Base-by-base conservation (phyloP, 1,284 basidiomycete species). In the Coniferiporia sulphurascens region DNA sequence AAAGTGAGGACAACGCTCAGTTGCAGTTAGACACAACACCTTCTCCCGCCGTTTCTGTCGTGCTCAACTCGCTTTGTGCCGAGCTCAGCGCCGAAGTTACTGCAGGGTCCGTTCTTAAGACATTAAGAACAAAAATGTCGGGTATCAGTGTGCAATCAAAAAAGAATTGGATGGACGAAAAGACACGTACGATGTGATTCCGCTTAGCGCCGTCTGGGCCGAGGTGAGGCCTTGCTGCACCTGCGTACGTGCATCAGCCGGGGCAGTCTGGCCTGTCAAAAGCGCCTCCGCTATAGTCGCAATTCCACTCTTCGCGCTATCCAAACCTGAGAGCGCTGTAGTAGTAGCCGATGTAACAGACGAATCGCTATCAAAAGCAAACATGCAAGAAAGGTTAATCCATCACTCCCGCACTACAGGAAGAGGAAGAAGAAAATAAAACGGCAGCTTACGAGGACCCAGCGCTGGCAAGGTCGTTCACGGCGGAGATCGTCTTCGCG, bases 191-290 rank as follows among this genome's bases (percentile, higher is more conserved):
- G 72, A 68, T 10, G 60, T 68, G 56, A 76, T 68, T 4, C 65
- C 61, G 21, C 61, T 61, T 27, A 76, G 65, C 15, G 74, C 72
- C 19, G 66, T 65, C 56, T 70, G 66, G 0, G 75, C 74, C 2
- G 64, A 62, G 38, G 64, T 64, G 36, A 77, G 66, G 22, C 72
- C 72, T 19, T 62, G 62, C 0, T 58, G 64, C 50, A 76, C 73
- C 65, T 74, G 70, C 62, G 70, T 66, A 35, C 73, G 65, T 36
- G 72, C 72, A 22, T 59, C 67, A n/a, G 74, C 71, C 15, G 76
- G 73, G 3, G 73, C 70, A 4, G 65, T 59, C 61, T 71, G 68
- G 4, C 73, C 73, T 0, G 68, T 66, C 17, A 73, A 7, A 22
- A 77, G 66, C 4, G 75, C 69, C 52, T 66, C 62, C 9, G 70